Evolutionary conservation across 129 eudicot genomes (phyloP).

Genomic region (Pseudognaphalium luteoalbum): DNA sequence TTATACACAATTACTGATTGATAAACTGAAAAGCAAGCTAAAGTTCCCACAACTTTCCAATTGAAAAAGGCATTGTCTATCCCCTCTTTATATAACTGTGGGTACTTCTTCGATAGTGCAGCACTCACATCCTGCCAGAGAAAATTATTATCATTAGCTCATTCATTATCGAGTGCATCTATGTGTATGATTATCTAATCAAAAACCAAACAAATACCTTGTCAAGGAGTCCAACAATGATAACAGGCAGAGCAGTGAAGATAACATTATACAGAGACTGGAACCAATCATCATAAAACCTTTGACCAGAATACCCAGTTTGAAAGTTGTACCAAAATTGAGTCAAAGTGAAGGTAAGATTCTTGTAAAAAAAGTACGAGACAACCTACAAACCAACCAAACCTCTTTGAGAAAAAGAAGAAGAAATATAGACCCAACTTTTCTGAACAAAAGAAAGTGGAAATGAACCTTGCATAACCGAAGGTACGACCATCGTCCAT

Average conservation of each 20-base stretch:
- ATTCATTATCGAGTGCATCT: not conserved
- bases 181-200: not conserved
- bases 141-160: slow-evolving; percentile 15
- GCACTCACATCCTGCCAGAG: slow-evolving; percentile 85
- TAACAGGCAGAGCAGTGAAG: slow-evolving; percentile 92
- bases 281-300: slow-evolving; percentile 97
- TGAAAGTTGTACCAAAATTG: slow-evolving; percentile 96
- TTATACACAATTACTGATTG: slow-evolving; percentile 84
- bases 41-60: slow-evolving; percentile 81
- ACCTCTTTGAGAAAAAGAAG: not conserved
- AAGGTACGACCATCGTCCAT: slow-evolving; percentile 96
- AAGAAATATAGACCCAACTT: not conserved
- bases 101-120: slow-evolving; percentile 89
- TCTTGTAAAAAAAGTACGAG: slow-evolving; percentile 92
- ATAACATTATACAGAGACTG: slow-evolving; percentile 94
- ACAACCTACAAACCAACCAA: slow-evolving; percentile 62
- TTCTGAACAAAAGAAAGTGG: slow-evolving; percentile 10
- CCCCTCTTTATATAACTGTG: slow-evolving; percentile 88
- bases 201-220: slow-evolving; percentile 48
- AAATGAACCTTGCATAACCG: slow-evolving; percentile 86
- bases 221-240: slow-evolving; percentile 85
- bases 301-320: slow-evolving; percentile 96
- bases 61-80: slow-evolving; percentile 70
- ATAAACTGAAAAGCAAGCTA: slow-evolving; percentile 83
- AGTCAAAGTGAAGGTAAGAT: slow-evolving; percentile 86